Percentiles rank a stretch among this genome's conserved stretches.
phyloP scores from a whole-genome alignment of 2,329 filamentous ascomycete species.

The Corynespora cassiicola region DNA sequence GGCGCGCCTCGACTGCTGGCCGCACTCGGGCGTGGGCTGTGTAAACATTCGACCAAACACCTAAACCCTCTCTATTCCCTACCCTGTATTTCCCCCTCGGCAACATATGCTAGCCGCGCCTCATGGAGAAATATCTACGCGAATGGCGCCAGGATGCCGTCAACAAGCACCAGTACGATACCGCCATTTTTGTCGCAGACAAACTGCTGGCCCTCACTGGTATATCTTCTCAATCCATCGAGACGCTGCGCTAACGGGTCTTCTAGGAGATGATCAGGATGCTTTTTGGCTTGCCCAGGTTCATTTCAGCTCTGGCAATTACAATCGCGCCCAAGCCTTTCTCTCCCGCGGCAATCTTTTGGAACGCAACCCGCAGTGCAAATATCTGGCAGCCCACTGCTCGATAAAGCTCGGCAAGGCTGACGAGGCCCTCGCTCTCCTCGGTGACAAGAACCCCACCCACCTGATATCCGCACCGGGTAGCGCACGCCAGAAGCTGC shows the following conservation, averaged over 20 bases:
- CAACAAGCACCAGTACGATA: constrained; percentile 95
- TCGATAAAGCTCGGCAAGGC: constrained; percentile 90
- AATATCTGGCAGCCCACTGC: constrained; percentile 92
- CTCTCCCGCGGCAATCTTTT: constrained; percentile 85
- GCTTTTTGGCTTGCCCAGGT: constrained; percentile 98
- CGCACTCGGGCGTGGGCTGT: too few species aligned
- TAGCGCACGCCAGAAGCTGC: constrained; percentile 73
- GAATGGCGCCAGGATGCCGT: constrained; percentile 95
- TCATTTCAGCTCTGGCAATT: constrained; percentile 94
- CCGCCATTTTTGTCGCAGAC: constrained; percentile 96
- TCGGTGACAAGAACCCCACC: constrained; percentile 93
- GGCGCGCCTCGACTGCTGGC: constrained; percentile 6
- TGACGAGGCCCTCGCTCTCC: constrained; percentile 83
- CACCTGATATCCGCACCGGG: constrained; percentile 77
- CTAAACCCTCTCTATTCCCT: too few species aligned
- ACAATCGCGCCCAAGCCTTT: constrained; percentile 86
- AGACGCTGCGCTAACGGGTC: constrained; percentile 17
- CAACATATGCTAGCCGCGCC: too few species aligned
- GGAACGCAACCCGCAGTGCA: constrained; percentile 80
- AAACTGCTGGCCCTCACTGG: constrained; percentile 94
- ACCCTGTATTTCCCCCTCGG: too few species aligned
- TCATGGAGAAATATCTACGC: constrained; percentile 91
- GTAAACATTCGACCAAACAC: too few species aligned
- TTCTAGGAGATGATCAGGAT: constrained; percentile 84
- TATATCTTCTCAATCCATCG: constrained; percentile 53